phyloP scores from a whole-genome alignment of 768 basidiomycete species.

The Dictyophora rubrovolvata region DNA sequence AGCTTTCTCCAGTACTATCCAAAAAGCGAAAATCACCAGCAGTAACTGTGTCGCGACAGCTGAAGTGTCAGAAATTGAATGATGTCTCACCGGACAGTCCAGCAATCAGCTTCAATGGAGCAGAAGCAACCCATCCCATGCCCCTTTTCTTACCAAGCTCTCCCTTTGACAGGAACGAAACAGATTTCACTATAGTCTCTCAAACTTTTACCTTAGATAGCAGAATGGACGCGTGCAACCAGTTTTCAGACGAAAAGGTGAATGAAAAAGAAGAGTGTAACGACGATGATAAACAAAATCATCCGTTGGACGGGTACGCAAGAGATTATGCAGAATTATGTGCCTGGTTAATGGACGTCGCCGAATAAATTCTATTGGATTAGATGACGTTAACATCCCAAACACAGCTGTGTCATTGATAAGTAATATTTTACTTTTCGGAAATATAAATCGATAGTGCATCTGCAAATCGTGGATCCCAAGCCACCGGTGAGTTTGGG shows the following conservation, averaged over 20 bases:
- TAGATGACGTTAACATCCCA: background rate
- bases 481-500: constrained; percentile 50
- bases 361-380: constrained; percentile 8
- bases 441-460: constrained; percentile 48
- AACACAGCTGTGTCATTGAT: no score
- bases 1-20: background rate
- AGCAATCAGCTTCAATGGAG: background rate
- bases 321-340: constrained; percentile 48
- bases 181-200: background rate
- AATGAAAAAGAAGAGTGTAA: background rate
- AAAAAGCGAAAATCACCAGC: background rate
- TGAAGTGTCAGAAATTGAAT: background rate
- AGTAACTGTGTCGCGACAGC: background rate
- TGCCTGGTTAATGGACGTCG: constrained; percentile 56
- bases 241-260: background rate
- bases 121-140: no score
- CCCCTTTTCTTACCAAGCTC: background rate
- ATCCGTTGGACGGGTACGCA: constrained; percentile 29
- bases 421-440: background rate
- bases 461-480: constrained; percentile 65
- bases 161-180: background rate
- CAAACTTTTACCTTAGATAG: no score
- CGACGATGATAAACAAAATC: constrained; percentile 16
- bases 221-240: no score
- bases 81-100: background rate